phyloP scores from a whole-genome alignment of 345 rosid species.

The Corchorus olitorius region DNA sequence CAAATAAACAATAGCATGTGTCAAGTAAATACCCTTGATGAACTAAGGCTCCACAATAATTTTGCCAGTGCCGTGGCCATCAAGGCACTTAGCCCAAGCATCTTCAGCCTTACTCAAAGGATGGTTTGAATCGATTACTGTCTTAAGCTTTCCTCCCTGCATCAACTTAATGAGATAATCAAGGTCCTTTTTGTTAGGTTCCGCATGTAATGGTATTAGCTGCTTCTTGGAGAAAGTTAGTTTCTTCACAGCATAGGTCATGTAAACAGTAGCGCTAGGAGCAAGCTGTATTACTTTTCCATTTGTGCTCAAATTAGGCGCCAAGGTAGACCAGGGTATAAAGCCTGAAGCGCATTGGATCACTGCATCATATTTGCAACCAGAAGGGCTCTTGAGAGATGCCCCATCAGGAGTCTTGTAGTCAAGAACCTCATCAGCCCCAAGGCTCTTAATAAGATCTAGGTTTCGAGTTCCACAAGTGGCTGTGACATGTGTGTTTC shows the following conservation, averaged over 20 bases:
- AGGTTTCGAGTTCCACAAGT: conserved; percentile 77
- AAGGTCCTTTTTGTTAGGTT: conserved; percentile 48
- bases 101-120: conserved; percentile 68
- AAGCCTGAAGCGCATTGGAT: conserved; percentile 60
- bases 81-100: conserved; percentile 70
- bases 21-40: background rate
- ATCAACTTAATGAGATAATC: conserved; percentile 50
- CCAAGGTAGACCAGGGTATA: conserved; percentile 59
- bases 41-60: conserved; percentile 60
- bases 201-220: conserved; percentile 46
- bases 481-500: conserved; percentile 71
- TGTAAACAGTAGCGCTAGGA: conserved; percentile 40
- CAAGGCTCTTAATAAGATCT: conserved; percentile 64
- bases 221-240: conserved; percentile 65
- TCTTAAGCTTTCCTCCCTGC: conserved; percentile 66
- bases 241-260: conserved; percentile 47
- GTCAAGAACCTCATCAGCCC: conserved; percentile 80
- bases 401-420: conserved; percentile 76
- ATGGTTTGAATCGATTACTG: conserved; percentile 58
- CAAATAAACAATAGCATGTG: background rate
- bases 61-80: conserved; percentile 81
- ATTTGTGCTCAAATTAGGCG: conserved; percentile 49
- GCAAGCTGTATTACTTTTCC: conserved; percentile 67
- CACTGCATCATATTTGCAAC: conserved; percentile 70
- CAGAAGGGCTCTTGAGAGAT: conserved; percentile 66